Base-by-base conservation (phyloP, 2,329 filamentous ascomycete species). In the Pseudofabraea citricarpa region DNA sequence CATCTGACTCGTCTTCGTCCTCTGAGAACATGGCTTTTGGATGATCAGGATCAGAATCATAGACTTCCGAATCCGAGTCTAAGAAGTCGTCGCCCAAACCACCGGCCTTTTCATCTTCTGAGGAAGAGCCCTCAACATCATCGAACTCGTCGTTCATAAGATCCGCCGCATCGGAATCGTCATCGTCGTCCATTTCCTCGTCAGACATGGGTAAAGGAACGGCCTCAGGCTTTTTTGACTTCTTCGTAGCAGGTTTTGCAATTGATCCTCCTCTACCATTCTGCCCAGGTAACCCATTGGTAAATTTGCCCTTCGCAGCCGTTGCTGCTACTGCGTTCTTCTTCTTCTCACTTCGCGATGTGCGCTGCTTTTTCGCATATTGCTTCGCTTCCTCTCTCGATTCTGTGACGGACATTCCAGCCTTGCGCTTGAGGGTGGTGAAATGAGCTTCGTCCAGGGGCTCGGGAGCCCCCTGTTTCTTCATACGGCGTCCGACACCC, bases 401-500 rank as follows among this genome's bases (percentile, higher is more conserved):
- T 45, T 75, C 70, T 57, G 80, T 72, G 52, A 81, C 83, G 31
- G 81, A 80, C 56, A 87, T 73, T 49, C 78, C 81, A 47, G 81
- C 81, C 73, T 97, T 97, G 64, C 90, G 81, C 78, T 97, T 96
- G 49, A 84, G 66, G 61, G 83, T 89, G 40, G 83, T 82, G 57
- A 85, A 83, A 59, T 86, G 80, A 53, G 81, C 79, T 62, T 95
- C 88, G 53, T 93, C 88, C 53, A 96, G 77, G 52, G 85, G 76
- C 59, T 85, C 79, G 42, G 93, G 93, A 52, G 85, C 75, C 44
- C 90, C 91, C 77, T 97, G 93, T 71, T 96, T 96, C 67, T 90
- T 87, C 84, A 96, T 94, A 59, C 90, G 88, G 64, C 90, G 86
- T 65, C 90, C 87, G 50, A 82, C 79, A 73, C 89, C 90, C 90